Evolutionary conservation across 2,329 filamentous ascomycete genomes (phyloP), one percentile per base, ranked within the genome.

Genomic region (Stachybotrys echinatus): DNA sequence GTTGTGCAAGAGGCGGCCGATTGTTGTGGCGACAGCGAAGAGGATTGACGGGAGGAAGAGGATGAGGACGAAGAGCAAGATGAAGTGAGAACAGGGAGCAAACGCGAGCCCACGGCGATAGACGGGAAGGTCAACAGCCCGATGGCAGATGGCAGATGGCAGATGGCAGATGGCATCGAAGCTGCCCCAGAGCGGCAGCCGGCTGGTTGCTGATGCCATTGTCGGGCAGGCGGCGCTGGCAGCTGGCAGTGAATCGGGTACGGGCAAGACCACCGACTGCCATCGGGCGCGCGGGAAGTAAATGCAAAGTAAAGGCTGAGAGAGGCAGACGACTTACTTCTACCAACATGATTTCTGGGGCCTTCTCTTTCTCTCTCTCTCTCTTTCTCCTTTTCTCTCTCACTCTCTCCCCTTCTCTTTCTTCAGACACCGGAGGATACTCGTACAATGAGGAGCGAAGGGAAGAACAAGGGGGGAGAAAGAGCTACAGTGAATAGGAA

Each of bases 281-380:
- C 38, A 20, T 40, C 38, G 17, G 12, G 19, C 19, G 6, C 5
- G 17, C 31, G 17, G 31, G n/a, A n/a, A n/a, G 10, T 17, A 37
- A 37, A 37, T 8, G 17, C 31, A 37, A 37, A 10, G 31, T 10
- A 17, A 37, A 10, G 45, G 23, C 31, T 40, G 45, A 37, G 42
- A 19, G 23, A 45, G 34, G n/a, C 45, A 38, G n/a, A 40, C 23
- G 21, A 20, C 61, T 63, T 57, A 63, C 63, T 56, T 61, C 55
- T 12, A 68, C 61, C 45, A 65, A 62, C 65, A 70, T 68, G 34
- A 49, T 59, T 54, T 45, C 27, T 14, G 10, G 17, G 23, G 44
- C 20, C n/a, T 46, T 46, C 19, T 37, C 10, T n/a, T 18, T 37
- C 23, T 34, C 21, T 23, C 19, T 46, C 51, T 65, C 23, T 34